These are phyloP conservation scores for Scutellaria baicalensis DNA, from an alignment of 257 asterid species.

Conservation along the genomic window DNA sequence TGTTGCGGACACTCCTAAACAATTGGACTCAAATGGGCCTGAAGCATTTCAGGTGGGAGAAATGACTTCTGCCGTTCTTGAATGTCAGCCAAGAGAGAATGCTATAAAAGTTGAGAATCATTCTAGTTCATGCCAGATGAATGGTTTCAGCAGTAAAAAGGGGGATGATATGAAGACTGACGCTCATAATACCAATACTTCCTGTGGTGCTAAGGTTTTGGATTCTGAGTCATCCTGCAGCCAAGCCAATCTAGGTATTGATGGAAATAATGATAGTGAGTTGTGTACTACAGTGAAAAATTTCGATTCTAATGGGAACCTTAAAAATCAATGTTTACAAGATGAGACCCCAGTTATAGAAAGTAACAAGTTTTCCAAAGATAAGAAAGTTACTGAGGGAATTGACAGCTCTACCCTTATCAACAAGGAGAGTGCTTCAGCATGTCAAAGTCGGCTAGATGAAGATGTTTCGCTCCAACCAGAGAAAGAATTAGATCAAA, in stretches of 20 bases:
- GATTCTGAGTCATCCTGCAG: constrained; percentile 59
- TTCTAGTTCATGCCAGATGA: constrained; percentile 35
- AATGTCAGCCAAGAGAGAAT: constrained; percentile 29
- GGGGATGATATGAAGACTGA: constrained; percentile 29
- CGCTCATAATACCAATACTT: constrained; percentile 23
- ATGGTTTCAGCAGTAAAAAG: constrained; percentile 33
- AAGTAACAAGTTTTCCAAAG: constrained; percentile 27
- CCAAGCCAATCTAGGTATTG: constrained; percentile 32
- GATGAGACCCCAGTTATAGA: constrained; percentile 26
- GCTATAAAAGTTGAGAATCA: constrained; percentile 31
- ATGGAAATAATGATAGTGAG: constrained; percentile 38
- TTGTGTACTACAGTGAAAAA: constrained; percentile 22
- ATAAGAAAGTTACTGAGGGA: constrained; percentile 33
- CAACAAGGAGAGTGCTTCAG: constrained; percentile 28
- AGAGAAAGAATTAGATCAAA: constrained; percentile 29
- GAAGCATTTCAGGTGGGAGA: constrained; percentile 25
- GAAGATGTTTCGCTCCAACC: constrained; percentile 28
- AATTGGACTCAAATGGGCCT: constrained; percentile 22
- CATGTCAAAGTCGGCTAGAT: constrained; percentile 31
- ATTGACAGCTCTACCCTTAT: constrained; percentile 26
- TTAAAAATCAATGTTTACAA: constrained; percentile 23
- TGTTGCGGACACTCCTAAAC: constrained; percentile 28
- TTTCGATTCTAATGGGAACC: constrained; percentile 30
- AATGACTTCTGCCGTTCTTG: constrained; percentile 25
- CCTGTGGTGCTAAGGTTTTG: constrained; percentile 32